Base-by-base conservation (phyloP, 345 rosid species). In the Aethionema arabicum region DNA sequence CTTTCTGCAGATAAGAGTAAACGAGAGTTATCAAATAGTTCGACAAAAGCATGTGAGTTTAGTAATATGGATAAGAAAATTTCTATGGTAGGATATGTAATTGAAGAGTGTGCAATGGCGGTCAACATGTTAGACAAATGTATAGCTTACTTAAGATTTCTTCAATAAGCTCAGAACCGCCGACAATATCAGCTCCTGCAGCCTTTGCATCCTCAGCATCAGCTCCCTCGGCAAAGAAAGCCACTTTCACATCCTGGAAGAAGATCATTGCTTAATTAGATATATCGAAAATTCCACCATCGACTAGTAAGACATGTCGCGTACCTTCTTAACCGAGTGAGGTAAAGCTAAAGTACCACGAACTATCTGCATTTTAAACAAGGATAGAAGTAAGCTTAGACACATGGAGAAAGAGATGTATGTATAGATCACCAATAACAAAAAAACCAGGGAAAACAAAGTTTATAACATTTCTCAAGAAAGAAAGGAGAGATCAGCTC, bases 191-290 rank as follows among this genome's bases (percentile, higher is more conserved):
- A 79, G 99, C 99, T 72, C 99, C 96, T 0, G 96, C 95, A 68
- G 88, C 90, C 77, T 83, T 84, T 46, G 97, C 97, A 70, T 93
- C 99, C 66, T 93, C 97, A 61, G 97, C 99, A 68, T 93, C 97
- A 30, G 80, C 62, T 14, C 99, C 97, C 67, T 90, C 95, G 32
- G 97, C 95, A 70, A 93, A 91, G 76, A 87, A 78, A 49, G 97
- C 99, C 65, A 87, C 81, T 77, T 80, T 85, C 57, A 91, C 83
- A 69, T 78, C 90, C 99, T 93, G 79, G 59, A 37, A n/a, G 53
- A 64, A 63, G 37, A 51, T 12, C 37, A 64, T 30, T 14, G 51
- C 33, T 64, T 27, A 7, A 0, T 8, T n/a, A 11, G 3, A 36
- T 7, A 57, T 36, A 12, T 1, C 45, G 2, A 9, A 29, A 56